A percentile compares a stretch with the other conserved stretches of the same genome.
These are phyloP conservation scores for Apiospora marii DNA, from an alignment of 2,329 filamentous ascomycete genomes.

Conservation along the genomic window DNA sequence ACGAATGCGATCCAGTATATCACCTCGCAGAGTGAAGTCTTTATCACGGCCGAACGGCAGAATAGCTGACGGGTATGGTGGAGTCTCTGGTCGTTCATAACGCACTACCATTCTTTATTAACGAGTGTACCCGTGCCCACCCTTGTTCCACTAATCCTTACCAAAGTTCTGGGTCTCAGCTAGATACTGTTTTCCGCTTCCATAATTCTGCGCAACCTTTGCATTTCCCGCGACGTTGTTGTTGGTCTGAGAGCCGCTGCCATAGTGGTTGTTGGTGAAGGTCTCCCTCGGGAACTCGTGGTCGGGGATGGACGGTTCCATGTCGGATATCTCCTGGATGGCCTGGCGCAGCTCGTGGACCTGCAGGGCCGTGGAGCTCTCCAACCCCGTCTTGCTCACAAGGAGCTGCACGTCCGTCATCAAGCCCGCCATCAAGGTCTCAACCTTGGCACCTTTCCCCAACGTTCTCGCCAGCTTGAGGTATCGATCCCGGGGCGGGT, in stretches of 20 bases:
- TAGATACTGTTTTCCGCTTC: background rate
- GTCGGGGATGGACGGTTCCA: background rate
- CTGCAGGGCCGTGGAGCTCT: background rate
- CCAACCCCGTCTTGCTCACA: background rate
- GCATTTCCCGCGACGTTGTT: background rate
- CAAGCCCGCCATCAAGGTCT: background rate
- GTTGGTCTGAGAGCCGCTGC: background rate
- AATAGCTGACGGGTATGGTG: slow-evolving; percentile 15
- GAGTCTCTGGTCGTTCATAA: slow-evolving; percentile 22
- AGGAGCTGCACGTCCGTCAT: background rate
- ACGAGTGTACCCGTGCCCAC: too few relatives aligned
- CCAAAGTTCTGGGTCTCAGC: background rate
- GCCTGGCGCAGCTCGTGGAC: background rate
- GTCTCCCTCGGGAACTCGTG: background rate
- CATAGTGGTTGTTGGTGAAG: background rate
- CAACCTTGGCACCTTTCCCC: background rate
- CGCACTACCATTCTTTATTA: too few relatives aligned
- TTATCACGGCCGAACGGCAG: slow-evolving; percentile 26
- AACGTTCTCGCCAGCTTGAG: background rate
- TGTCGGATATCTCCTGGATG: background rate
- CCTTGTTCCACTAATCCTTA: background rate
- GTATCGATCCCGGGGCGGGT: background rate
- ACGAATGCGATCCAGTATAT: slow-evolving; percentile 12
- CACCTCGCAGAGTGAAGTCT: slow-evolving; percentile 24
- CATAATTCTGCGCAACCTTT: background rate